These are phyloP conservation scores for Aureobasidium melanogenum DNA, from an alignment of 2,329 filamentous ascomycete species.

Conservation along the genomic window DNA sequence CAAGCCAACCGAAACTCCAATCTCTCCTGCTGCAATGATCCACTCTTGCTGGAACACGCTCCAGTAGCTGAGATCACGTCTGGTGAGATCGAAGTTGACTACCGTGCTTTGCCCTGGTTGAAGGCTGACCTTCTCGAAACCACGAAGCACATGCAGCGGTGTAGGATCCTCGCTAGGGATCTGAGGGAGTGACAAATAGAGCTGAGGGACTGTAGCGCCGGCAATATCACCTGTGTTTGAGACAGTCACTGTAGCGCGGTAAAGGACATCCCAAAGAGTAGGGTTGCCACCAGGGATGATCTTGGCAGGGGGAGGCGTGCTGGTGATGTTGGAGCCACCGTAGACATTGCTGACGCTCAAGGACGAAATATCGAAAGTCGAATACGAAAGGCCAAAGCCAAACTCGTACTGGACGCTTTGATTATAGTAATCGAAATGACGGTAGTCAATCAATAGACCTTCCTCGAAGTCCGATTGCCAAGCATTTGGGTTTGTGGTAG, in stretches of 20 bases:
- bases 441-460: slow-evolving; percentile 46
- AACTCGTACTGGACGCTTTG: slow-evolving; percentile 26
- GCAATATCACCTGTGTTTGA: slow-evolving; percentile 56
- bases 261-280: slow-evolving; percentile 57
- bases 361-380: slow-evolving; percentile 30
- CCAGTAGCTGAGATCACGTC: slow-evolving; percentile 35
- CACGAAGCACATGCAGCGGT: slow-evolving; percentile 34
- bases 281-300: slow-evolving; percentile 48
- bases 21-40: slow-evolving; percentile 15
- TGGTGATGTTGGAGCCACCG: slow-evolving; percentile 33
- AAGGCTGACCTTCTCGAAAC: slow-evolving; percentile 33
- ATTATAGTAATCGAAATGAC: slow-evolving; percentile 39
- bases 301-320: slow-evolving; percentile 35
- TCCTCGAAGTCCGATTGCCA: slow-evolving; percentile 45
- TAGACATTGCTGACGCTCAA: slow-evolving; percentile 40
- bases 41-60: slow-evolving; percentile 31
- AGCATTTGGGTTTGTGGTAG: slow-evolving; percentile 27
- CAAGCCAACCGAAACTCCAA: slow-evolving; percentile 19
- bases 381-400: slow-evolving; percentile 30
- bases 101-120: slow-evolving; percentile 17
- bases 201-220: slow-evolving; percentile 55
- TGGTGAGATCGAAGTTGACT: slow-evolving; percentile 29
- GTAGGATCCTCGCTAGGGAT: slow-evolving; percentile 53
- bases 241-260: slow-evolving; percentile 56
- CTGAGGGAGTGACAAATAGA: slow-evolving; percentile 45